These are phyloP conservation scores for Pichia pseudocactophila DNA, from an alignment of 805 yeast genomes.

Conservation along the genomic window DNA sequence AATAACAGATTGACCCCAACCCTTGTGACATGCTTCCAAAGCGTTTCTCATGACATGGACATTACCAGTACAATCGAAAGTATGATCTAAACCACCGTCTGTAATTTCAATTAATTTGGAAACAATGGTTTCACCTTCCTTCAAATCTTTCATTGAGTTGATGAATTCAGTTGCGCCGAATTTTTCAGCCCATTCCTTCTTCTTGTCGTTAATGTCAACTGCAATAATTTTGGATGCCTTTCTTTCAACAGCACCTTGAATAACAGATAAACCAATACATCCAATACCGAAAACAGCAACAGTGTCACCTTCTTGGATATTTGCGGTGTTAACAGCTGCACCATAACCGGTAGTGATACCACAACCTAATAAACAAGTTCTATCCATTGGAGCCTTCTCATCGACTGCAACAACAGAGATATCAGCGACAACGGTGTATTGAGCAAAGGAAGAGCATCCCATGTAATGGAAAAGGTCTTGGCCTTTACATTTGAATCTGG, in stretches of 20 bases:
- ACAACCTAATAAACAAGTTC: constrained; percentile 90
- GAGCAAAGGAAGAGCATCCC: constrained; percentile 97
- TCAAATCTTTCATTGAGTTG: constrained; percentile 64
- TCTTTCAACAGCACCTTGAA: constrained; percentile 86
- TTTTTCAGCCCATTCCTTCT: constrained; percentile 75
- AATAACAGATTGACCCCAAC: constrained; percentile 94
- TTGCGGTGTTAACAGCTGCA: constrained; percentile 91
- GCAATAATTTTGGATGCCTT: constrained; percentile 77
- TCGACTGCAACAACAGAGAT: constrained; percentile 91
- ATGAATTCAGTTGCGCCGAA: constrained; percentile 96
- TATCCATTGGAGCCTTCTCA: constrained; percentile 73
- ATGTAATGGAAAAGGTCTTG: constrained; percentile 81
- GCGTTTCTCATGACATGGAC: constrained; percentile 93
- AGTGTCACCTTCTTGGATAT: constrained; percentile 83
- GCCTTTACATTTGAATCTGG: constrained; percentile 82
- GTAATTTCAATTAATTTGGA: constrained; percentile 80
- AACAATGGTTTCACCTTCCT: constrained; percentile 68
- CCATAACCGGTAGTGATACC: constrained; percentile 99
- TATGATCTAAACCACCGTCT: constrained; percentile 94
- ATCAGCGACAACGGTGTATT: constrained; percentile 96
- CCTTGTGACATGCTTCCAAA: constrained; percentile 94
- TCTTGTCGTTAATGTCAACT: constrained; percentile 77
- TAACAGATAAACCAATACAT: constrained; percentile 91
- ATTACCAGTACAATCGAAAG: constrained; percentile 98
- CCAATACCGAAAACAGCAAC: constrained; percentile 98